Evolutionary conservation across 306 rosid species (phyloP).

Genomic region (Benincasa hispida): DNA sequence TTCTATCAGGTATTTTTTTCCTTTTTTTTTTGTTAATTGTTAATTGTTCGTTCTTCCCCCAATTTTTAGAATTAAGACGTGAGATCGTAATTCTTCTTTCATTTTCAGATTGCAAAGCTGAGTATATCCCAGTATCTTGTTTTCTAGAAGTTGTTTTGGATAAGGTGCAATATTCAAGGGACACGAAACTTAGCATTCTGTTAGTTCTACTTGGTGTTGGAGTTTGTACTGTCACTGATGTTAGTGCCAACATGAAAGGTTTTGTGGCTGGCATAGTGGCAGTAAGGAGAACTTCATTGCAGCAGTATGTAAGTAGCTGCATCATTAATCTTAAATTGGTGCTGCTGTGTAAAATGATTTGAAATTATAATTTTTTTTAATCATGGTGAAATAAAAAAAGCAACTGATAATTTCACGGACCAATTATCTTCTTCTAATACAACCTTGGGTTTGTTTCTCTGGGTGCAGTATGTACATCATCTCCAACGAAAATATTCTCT

Average conservation of each 20-base stretch:
- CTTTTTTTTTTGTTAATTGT: background rate
- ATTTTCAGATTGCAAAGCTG: conserved; percentile 75
- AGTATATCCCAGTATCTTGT: conserved; percentile 84
- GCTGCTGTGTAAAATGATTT: background rate
- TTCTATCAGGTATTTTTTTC: conserved; percentile 63
- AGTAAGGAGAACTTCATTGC: conserved; percentile 73
- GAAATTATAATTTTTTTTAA: too few relatives aligned
- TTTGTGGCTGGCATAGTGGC: conserved; percentile 62
- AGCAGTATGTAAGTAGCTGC: conserved; percentile 62
- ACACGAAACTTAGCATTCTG: conserved; percentile 62
- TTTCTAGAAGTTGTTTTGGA: conserved; percentile 66
- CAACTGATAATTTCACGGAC: background rate
- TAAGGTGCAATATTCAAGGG: conserved; percentile 70
- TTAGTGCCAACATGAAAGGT: conserved; percentile 63
- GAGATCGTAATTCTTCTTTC: background rate
- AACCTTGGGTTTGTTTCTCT: background rate
- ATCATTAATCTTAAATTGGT: background rate
- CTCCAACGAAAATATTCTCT: conserved; percentile 85
- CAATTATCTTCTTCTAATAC: background rate
- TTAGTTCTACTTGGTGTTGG: conserved; percentile 77
- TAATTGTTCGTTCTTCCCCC: background rate
- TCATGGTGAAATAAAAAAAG: background rate
- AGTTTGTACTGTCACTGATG: conserved; percentile 82
- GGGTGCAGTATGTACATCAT: conserved; percentile 72
- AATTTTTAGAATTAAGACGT: background rate